Base-by-base conservation (phyloP, 2,329 filamentous ascomycete genomes). In the Claviceps maximensis region DNA sequence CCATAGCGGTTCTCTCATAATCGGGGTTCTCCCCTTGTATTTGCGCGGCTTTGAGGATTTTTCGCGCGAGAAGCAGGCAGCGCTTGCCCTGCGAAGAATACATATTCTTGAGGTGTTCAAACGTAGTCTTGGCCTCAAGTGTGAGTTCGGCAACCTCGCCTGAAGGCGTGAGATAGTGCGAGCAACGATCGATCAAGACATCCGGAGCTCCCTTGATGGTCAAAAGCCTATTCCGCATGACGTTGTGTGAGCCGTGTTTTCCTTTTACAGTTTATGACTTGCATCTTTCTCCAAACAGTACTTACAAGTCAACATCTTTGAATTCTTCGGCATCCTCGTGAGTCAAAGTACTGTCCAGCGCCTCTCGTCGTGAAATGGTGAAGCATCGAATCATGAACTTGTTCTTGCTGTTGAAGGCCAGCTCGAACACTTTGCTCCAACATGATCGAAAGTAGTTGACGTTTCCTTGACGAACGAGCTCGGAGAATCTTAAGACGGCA, bases 161-260 rank as follows among this genome's bases (percentile, higher is more conserved):
- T 25, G 80, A 74, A 2, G 73, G 68, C 21, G 72, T 72, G 13
- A 83, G 71, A 50, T 80, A 79, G 21, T 73, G 72, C 1, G 74
- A 74, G 61, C 85, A 86, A 51, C 83, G 73, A 1, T 73, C 70
- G 1, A 90, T 76, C 0, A 90, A 72, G 33, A 89, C 79, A 61
- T 90, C 87, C 0, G 86, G 85, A 0, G 86, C 86, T 1, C 86
- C 86, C 64, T 91, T 89, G 63, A 89, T 86, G n/a, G 83, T 86
- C 45, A 89, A 68, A 0, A 85, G 69, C 1, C 73, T 77, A 23
- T 29, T 46, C 31, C 45, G 15, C 27, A 9, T 3, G n/a, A 33
- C 7, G n/a, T 3, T 17, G 33, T 41, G 47, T 25, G 4, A 29
- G n/a, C 7, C 15, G 36, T 6, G 12, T 38, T 17, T 38, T 38